These are phyloP conservation scores for Haematococcus sp. DNA, from an alignment of 139 green algal species.

Conservation along the genomic window DNA sequence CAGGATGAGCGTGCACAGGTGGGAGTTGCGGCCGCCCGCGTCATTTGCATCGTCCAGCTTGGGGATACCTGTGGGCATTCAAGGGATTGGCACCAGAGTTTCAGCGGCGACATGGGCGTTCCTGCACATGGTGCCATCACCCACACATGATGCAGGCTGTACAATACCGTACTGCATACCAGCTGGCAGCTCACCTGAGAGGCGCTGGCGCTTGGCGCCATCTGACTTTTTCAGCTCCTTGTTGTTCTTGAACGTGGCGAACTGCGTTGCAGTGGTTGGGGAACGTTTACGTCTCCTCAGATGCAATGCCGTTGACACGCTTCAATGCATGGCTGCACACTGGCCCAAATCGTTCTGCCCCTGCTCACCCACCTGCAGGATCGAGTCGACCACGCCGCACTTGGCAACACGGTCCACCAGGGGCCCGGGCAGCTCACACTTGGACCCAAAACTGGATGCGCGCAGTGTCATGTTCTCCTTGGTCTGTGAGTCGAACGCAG, in stretches of 20 bases:
- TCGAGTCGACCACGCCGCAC: conserved; percentile 82
- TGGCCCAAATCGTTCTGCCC: too few relatives aligned
- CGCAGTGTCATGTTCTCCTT: conserved; percentile 96
- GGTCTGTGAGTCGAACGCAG: conserved; percentile 97
- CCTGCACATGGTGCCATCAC: too few relatives aligned
- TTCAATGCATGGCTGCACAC: too few relatives aligned
- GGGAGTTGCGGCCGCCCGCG: conserved; percentile 79
- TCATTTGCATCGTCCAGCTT: conserved; percentile 99
- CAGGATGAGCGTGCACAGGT: conserved; percentile 98
- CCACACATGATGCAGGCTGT: too few relatives aligned
- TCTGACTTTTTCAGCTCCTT: conserved; percentile 98
- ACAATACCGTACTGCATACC: too few relatives aligned
- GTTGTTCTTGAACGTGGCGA: conserved; percentile 88
- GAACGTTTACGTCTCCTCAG: too few relatives aligned
- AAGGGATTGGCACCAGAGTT: too few relatives aligned
- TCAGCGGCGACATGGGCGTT: too few relatives aligned
- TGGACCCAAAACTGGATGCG: conserved; percentile 88
- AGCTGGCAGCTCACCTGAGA: conserved; percentile 24
- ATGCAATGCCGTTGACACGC: too few relatives aligned
- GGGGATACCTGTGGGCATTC: conserved; percentile 69
- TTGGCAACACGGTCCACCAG: conserved; percentile 91
- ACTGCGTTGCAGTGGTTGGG: conserved; percentile 51
- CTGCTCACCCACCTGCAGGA: conserved; percentile 51
- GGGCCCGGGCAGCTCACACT: conserved; percentile 81
- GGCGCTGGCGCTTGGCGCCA: conserved; percentile 78